Conservation (phyloP, 805 yeast genomes). For the Ogataea paraovalis region DNA sequence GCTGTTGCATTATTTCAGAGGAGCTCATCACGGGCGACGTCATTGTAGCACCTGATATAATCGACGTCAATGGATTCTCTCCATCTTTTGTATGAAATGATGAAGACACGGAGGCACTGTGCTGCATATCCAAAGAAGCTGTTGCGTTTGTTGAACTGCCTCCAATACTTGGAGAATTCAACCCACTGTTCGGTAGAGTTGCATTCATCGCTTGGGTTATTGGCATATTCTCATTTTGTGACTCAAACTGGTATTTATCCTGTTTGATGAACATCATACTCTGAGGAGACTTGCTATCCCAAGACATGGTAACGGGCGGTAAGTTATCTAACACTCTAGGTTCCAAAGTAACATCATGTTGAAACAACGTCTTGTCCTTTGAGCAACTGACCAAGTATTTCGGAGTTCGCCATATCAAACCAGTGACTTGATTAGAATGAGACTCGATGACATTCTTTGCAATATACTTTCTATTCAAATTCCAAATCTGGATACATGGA, state of each 20-base stretch:
- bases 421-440: conserved; percentile 50
- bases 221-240: conserved; percentile 6
- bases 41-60: not conserved
- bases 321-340: conserved; percentile 47
- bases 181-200: conserved; percentile 4
- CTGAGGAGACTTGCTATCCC: conserved; percentile 48
- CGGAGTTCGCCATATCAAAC: conserved; percentile 52
- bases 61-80: not conserved
- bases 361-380: conserved; percentile 45
- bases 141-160: not conserved
- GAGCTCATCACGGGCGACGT: not conserved
- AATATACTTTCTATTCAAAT: conserved; percentile 63
- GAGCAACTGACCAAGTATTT: conserved; percentile 45
- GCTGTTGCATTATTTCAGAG: not conserved
- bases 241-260: conserved; percentile 39
- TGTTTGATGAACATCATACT: conserved; percentile 52
- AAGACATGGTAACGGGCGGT: conserved; percentile 47
- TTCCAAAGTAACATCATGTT: conserved; percentile 43
- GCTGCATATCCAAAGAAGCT: conserved; percentile 1
- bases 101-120: not conserved
- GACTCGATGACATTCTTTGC: conserved; percentile 54
- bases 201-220: conserved; percentile 11
- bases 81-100: not conserved
- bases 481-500: conserved; percentile 64
- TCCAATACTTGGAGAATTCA: not conserved